Evolutionary conservation across 2,329 filamentous ascomycete species (phyloP).

Genomic region (Bipolaris victoriae): DNA sequence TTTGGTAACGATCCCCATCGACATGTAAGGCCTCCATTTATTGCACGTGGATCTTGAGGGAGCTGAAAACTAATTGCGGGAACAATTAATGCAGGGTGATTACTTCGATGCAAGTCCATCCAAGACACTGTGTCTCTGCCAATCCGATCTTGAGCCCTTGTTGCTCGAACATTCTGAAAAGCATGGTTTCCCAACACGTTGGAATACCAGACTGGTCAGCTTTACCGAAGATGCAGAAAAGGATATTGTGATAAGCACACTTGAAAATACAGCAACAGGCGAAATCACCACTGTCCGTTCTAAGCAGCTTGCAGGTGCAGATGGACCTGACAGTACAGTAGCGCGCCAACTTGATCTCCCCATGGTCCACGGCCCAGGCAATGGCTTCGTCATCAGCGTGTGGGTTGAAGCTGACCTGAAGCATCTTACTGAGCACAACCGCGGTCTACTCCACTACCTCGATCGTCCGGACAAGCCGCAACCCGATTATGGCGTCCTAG

Average conservation of each 20-base stretch:
- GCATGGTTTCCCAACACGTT: background rate
- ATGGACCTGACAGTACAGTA: constrained; percentile 6
- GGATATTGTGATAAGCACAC: constrained; percentile 1
- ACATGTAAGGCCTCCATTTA: constrained; percentile 4
- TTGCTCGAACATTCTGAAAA: constrained; percentile 3
- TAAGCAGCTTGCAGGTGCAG: constrained; percentile 7
- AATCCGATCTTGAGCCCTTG: constrained; percentile 10
- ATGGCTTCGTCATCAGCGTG: constrained; percentile 9
- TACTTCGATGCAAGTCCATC: constrained; percentile 11
- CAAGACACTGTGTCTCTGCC: constrained; percentile 7
- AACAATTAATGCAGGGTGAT: constrained; percentile 1
- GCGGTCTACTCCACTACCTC: constrained; percentile 3
- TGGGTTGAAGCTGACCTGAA: constrained; percentile 6
- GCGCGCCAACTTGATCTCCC: constrained; percentile 4
- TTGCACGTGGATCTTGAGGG: background rate
- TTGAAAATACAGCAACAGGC: background rate
- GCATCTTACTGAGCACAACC: constrained; percentile 6
- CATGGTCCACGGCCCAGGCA: constrained; percentile 3
- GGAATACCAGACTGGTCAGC: constrained; percentile 6
- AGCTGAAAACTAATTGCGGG: background rate
- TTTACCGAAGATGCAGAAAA: constrained; percentile 2
- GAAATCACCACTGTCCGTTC: constrained; percentile 4
- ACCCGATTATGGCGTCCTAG: constrained; percentile 5
- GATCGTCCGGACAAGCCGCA: constrained; percentile 7
- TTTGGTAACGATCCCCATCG: constrained; percentile 11